Conservation (phyloP, 2,329 filamentous ascomycete genomes). For the Bipolaris oryzae region DNA sequence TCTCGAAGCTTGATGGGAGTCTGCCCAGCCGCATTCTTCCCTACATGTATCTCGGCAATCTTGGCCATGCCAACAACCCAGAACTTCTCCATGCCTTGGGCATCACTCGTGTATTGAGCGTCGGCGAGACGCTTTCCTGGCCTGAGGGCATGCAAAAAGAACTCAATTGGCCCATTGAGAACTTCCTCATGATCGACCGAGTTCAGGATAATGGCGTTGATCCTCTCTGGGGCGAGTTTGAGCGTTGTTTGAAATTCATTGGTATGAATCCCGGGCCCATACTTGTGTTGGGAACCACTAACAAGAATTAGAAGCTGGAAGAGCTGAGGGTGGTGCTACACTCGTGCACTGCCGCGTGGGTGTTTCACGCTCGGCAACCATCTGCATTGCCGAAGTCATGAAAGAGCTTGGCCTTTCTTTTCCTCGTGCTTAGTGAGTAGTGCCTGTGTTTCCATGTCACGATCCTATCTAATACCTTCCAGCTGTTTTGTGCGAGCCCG, state of each 20-base stretch:
- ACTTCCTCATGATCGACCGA: slow-evolving; percentile 78
- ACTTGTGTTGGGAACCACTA: slow-evolving; percentile 9
- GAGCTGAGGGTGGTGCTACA: slow-evolving; percentile 77
- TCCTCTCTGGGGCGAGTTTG: slow-evolving; percentile 83
- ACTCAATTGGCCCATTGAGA: slow-evolving; percentile 75
- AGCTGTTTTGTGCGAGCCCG: slow-evolving; percentile 91
- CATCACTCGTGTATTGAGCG: slow-evolving; percentile 85
- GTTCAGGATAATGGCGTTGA: slow-evolving; percentile 98
- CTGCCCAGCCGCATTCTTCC: slow-evolving; percentile 86
- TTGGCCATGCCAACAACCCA: slow-evolving; percentile 92
- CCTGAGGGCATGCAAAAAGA: slow-evolving; percentile 63
- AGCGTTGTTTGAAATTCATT: slow-evolving; percentile 87
- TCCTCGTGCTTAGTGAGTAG: slow-evolving; percentile 78
- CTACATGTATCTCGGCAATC: slow-evolving; percentile 95
- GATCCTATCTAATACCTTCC: slow-evolving; percentile 14
- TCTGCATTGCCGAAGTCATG: slow-evolving; percentile 99
- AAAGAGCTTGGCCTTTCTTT: slow-evolving; percentile 78
- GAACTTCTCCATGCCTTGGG: slow-evolving; percentile 79
- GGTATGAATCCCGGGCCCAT: slow-evolving; percentile 63
- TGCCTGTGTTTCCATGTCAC: not conserved
- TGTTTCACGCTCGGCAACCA: slow-evolving; percentile 92
- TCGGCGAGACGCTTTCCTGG: slow-evolving; percentile 89
- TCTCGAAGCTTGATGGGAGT: slow-evolving; percentile 83
- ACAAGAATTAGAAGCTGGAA: slow-evolving; percentile 71
- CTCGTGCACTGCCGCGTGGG: slow-evolving; percentile 96